These are phyloP conservation scores for Acer negundo DNA, from an alignment of 345 rosid genomes.

Conservation along the genomic window DNA sequence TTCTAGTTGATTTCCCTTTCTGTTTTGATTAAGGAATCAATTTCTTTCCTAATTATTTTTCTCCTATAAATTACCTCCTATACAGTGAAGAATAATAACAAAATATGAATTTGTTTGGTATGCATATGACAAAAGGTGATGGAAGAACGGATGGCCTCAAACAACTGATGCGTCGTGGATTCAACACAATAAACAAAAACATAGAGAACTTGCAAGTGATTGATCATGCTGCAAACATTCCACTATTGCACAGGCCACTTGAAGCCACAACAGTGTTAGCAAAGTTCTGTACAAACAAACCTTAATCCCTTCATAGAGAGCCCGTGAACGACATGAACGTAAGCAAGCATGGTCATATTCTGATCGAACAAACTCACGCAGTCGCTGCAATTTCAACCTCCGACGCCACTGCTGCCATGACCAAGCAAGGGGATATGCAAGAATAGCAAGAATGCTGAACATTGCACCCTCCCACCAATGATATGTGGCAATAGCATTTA, in stretches of 20 bases:
- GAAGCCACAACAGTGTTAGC: not conserved
- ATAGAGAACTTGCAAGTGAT: constrained; percentile 9
- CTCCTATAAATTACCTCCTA: no score
- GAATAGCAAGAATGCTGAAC: constrained; percentile 74
- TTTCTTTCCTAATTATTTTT: no score
- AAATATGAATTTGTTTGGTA: no score
- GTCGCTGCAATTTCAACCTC: constrained; percentile 74
- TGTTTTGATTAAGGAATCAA: no score
- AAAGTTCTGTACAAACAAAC: constrained; percentile 39
- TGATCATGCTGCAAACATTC: not conserved
- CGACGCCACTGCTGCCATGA: constrained; percentile 99
- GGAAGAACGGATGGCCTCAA: not conserved
- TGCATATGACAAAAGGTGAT: not conserved
- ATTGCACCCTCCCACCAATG: constrained; percentile 99
- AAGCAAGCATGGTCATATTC: constrained; percentile 98
- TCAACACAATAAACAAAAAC: not conserved
- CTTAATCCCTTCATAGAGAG: constrained; percentile 99
- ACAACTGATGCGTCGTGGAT: not conserved
- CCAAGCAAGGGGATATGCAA: constrained; percentile 91
- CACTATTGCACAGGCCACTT: not conserved
- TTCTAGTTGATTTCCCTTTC: no score
- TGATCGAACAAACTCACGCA: constrained; percentile 97
- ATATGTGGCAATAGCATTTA: constrained; percentile 91
- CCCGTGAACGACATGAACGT: constrained; percentile 98
- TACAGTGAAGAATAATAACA: no score